Conservation (phyloP, 495 filamentous ascomycete species). For the Friedmanniomyces simplex region DNA sequence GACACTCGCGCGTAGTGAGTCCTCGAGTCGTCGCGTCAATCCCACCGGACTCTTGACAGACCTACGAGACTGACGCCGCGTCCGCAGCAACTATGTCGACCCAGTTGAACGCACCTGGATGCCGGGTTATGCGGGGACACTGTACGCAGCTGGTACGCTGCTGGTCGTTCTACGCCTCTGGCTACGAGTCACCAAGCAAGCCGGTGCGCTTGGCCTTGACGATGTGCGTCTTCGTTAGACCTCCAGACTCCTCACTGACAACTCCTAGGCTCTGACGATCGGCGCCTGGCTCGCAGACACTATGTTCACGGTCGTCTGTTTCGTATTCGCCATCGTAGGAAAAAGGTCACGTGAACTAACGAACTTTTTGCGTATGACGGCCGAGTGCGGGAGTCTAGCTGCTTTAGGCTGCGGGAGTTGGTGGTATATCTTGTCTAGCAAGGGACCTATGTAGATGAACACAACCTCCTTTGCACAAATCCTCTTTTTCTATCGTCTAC, state of each 20-base stretch:
- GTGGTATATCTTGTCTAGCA: too few species aligned
- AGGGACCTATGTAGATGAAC: too few species aligned
- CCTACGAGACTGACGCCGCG: not conserved
- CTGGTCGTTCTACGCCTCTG: slow-evolving; percentile 12
- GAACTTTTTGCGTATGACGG: too few species aligned
- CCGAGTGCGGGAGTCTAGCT: too few species aligned
- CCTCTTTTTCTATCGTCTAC: too few species aligned
- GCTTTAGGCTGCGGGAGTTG: too few species aligned
- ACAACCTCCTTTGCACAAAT: too few species aligned
- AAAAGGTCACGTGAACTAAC: too few species aligned
- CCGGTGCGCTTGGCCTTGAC: slow-evolving; percentile 16
- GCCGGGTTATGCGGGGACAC: slow-evolving; percentile 6
- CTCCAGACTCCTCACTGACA: too few species aligned
- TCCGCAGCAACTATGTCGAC: slow-evolving; percentile 11
- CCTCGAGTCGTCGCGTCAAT: not conserved
- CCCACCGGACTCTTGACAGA: too few species aligned
- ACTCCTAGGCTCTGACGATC: not conserved
- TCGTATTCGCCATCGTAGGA: not conserved
- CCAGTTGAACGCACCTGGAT: slow-evolving; percentile 11
- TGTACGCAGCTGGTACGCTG: slow-evolving; percentile 11
- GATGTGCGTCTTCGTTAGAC: slow-evolving; percentile 7
- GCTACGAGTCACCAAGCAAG: slow-evolving; percentile 13
- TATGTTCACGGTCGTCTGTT: slow-evolving; percentile 2
- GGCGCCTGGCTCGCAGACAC: not conserved
- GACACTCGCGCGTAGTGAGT: not conserved